phyloP scores from a whole-genome alignment of 371 early-diverging fungal species.

The Scutellospora calospora region DNA sequence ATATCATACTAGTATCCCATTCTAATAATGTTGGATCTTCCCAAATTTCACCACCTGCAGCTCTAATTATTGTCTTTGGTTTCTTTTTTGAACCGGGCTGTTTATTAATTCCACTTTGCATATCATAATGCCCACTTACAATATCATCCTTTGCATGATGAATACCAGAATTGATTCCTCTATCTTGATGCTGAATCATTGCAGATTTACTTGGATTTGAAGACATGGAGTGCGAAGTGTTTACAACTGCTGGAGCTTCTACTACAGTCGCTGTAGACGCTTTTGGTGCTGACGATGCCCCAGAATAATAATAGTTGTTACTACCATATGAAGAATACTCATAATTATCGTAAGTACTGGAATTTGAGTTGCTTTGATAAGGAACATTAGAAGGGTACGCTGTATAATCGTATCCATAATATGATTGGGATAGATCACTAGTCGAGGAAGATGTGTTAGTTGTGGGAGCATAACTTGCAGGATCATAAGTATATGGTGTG shows the following conservation, averaged over 20 bases:
- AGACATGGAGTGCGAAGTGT: background rate
- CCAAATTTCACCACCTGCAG: slow-evolving; percentile 96
- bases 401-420: slow-evolving; percentile 22
- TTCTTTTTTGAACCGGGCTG: slow-evolving; percentile 49
- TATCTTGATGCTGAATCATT: slow-evolving; percentile 20
- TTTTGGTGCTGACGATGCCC: slow-evolving; percentile 9
- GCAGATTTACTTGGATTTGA: slow-evolving; percentile 4
- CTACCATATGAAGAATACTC: background rate
- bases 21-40: slow-evolving; percentile 90
- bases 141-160: slow-evolving; percentile 18
- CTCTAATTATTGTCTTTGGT: slow-evolving; percentile 71
- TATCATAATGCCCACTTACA: background rate
- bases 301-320: slow-evolving; percentile 27
- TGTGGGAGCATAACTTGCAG: background rate
- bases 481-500: slow-evolving; percentile 3
- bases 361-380: background rate
- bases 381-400: background rate
- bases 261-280: slow-evolving; percentile 30
- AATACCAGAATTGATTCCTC: slow-evolving; percentile 4
- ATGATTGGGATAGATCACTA: background rate
- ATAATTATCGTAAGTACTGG: background rate
- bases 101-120: slow-evolving; percentile 3
- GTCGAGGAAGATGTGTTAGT: background rate
- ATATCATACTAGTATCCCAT: slow-evolving; percentile 82
- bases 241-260: slow-evolving; percentile 12